Base-by-base conservation (phyloP, 306 rosid species). In the Vicia faba region DNA sequence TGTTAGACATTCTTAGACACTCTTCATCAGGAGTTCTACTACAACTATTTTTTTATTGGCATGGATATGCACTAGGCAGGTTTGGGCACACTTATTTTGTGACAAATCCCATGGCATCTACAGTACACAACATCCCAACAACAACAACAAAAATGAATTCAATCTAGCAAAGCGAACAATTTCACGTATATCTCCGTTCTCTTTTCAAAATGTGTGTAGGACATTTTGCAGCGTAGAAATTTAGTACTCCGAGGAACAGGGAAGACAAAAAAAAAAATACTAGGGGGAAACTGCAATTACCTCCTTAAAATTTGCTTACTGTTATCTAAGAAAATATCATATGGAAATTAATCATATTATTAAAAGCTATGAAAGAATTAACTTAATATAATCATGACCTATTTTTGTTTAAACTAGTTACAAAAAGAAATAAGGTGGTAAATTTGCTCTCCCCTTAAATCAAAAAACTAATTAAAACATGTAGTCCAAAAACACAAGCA, bases 321-420 rank as follows among this genome's bases (percentile, higher is more conserved):
- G 7, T 18, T 51, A 3, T 10, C 31, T 23, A 53, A 20, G 23
- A 53, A 53, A 53, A 11, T 11, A 20, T 20, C 28, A 14, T 12
- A 29, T 0, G 43, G 15, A 41, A 55, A 55, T 50, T 67, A 20
- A 66, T 68, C 41, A n/a, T 25, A 23, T 39, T 14, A n/a, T 54
- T 54, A 14, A 69, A 54, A 54, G 72, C 8, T 33, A 19, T 39
- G 72, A 41, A 39, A 5, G 26, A 68, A 36, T 31, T 36, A 45
- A 20, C 56, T 51, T 39, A 28, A 44, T 44, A 26, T 55, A 41
- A 26, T 55, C 40, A 53, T 53, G 73, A 68, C 28, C 54, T 68
- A 54, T 20, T 38, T 68, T 25, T 68, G 59, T 16, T 35, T 67
- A 36, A 36, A 68, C 64, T 0, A 16, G 43, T 51, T 53, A 29